phyloP scores from a whole-genome alignment of 352 stramenopile species.

The Chrysophaeum taylorii region DNA sequence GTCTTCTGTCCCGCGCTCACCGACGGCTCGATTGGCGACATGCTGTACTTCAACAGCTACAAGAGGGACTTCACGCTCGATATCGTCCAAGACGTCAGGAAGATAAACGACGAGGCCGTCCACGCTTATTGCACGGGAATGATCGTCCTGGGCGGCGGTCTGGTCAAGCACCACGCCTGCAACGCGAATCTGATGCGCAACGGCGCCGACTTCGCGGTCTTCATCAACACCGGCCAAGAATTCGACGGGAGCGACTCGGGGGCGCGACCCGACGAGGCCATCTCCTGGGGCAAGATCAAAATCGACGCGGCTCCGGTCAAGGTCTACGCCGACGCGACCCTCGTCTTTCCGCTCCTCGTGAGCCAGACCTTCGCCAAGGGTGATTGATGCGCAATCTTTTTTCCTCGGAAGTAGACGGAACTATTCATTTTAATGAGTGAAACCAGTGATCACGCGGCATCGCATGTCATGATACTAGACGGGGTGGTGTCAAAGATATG shows the following conservation, averaged over 20 bases:
- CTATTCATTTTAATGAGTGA: too few species aligned
- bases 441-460: too few species aligned
- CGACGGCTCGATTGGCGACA: constrained; percentile 97
- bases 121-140: constrained; percentile 84
- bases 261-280: constrained; percentile 91
- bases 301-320: constrained; percentile 88
- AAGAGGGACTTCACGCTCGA: constrained; percentile 94
- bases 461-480: too few species aligned
- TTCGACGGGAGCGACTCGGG: constrained; percentile 98
- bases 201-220: constrained; percentile 95
- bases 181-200: constrained; percentile 99
- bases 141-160: constrained; percentile 91
- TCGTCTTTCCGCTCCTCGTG: constrained; percentile 98
- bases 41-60: constrained; percentile 99
- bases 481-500: too few species aligned
- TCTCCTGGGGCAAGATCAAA: constrained; percentile 97
- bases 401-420: too few species aligned
- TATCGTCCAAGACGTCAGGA: constrained; percentile 89
- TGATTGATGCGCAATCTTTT: too few species aligned
- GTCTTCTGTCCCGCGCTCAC: constrained; percentile 98
- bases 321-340: constrained; percentile 89
- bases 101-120: constrained; percentile 94
- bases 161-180: constrained; percentile 98
- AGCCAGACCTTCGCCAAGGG: constrained; percentile 98
- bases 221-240: constrained; percentile 95